A percentile compares a stretch with the other conserved stretches of the same genome.
phyloP scores from a whole-genome alignment of 176 grass and related monocot species.

The Panicum miliaceum region DNA sequence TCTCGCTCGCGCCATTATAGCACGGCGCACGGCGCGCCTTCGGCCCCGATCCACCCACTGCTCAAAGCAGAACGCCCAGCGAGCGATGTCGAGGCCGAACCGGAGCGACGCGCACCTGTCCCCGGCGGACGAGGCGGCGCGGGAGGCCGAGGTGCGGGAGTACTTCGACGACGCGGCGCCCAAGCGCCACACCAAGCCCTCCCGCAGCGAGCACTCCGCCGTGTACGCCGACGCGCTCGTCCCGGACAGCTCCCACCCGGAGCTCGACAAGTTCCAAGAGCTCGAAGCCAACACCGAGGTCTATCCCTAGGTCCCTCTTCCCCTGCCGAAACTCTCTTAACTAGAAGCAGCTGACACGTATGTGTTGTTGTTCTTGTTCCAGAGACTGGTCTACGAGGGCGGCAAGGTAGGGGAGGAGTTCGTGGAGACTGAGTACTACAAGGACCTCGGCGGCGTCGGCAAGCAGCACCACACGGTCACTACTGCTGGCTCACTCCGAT shows the following conservation, averaged over 20 bases:
- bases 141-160: slow-evolving; percentile 62
- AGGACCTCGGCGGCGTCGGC: slow-evolving; percentile 70
- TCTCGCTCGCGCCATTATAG: slow-evolving; percentile 32
- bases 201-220: slow-evolving; percentile 67
- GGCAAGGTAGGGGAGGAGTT: slow-evolving; percentile 69
- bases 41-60: background rate
- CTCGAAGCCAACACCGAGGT: slow-evolving; percentile 70
- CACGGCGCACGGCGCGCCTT: slow-evolving; percentile 16
- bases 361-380: background rate
- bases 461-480: slow-evolving; percentile 89
- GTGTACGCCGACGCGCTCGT: slow-evolving; percentile 59
- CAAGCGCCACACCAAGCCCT: slow-evolving; percentile 90
- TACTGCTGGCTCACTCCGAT: background rate
- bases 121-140: slow-evolving; percentile 55
- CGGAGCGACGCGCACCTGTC: slow-evolving; percentile 73
- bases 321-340: background rate
- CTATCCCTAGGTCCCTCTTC: background rate
- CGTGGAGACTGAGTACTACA: slow-evolving; percentile 83
- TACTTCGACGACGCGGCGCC: slow-evolving; percentile 66
- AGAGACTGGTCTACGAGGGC: slow-evolving; percentile 66
- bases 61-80: background rate
- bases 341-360: background rate
- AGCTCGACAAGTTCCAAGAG: slow-evolving; percentile 68
- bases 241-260: slow-evolving; percentile 50
- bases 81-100: slow-evolving; percentile 57